Base-by-base conservation (phyloP, 345 rosid species). In the Kernera saxatilis region DNA sequence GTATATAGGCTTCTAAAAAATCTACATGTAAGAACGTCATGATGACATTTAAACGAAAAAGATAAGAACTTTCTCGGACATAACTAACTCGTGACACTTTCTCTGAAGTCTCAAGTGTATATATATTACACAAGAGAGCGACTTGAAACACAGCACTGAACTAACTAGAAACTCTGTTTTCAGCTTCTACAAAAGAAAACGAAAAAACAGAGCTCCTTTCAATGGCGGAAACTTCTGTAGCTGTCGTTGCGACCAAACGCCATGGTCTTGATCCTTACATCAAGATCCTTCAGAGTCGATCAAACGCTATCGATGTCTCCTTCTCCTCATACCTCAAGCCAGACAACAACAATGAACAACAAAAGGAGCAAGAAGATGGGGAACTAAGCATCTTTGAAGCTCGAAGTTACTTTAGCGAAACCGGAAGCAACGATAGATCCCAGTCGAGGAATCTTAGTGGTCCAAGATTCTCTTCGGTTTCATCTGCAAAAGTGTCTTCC, bases 301-400 rank as follows among this genome's bases (percentile, higher is more conserved):
- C 80, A 45, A 27, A 52, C 57, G 64, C 44, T 29, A 67, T 72
- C 11, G 81, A 78, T 55, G 57, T 73, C 54, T 78, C 81, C 30
- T 78, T 78, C 70, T 73, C 78, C 32, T 78, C 81, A 2, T 78
- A 73, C 61, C 81, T 78, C 66, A 78, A 73, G 6, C 61, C 60
- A 60, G 74, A 55, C 26, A 25, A 48, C 40, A 70, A 70, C 40
- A 27, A 59, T 15, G 23, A 17, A 50, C 37, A 40, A 39, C 35
- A 72, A 32, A 66, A 77, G 18, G 64, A 59, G 18, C 52, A 26
- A 41, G 93, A 85, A 14, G 89, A 89, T 48, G 35, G 82, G 0
- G 96, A 92, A 72, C 62, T 89, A 30, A 82, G 90, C 73, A 85
- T 92, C 41, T 89, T 92, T 18, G 91, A 89, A 44, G 98, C 96